Conservation (phyloP, 768 basidiomycete genomes). For the Mrakia frigida region DNA sequence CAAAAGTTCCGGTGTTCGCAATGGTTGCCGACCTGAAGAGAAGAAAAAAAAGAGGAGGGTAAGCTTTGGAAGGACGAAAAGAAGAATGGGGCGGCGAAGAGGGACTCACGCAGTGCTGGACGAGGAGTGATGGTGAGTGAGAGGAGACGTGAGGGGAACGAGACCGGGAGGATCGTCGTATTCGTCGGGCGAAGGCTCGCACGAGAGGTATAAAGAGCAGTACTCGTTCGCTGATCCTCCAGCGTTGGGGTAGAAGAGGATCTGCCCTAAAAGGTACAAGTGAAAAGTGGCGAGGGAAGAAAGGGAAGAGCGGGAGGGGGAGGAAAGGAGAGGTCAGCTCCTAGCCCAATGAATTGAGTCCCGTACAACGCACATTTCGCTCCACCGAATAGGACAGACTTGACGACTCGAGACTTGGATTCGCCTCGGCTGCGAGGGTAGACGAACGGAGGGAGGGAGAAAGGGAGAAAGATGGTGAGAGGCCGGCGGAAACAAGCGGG, state of each 20-base stretch:
- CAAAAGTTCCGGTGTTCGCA: background rate
- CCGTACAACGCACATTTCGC: background rate
- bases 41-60: background rate
- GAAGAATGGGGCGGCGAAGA: no score
- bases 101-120: background rate
- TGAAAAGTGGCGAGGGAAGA: no score
- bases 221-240: constrained; percentile 24
- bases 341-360: background rate
- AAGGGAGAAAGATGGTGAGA: background rate
- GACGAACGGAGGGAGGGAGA: background rate
- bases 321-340: background rate
- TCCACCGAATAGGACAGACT: constrained; percentile 5
- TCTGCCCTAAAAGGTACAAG: background rate
- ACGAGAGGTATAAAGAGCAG: constrained; percentile 24
- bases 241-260: constrained; percentile 13
- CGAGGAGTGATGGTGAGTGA: background rate
- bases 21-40: background rate
- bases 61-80: no score
- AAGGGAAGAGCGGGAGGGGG: no score
- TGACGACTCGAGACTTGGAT: constrained; percentile 11
- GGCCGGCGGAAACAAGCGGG: background rate
- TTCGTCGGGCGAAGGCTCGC: constrained; percentile 21
- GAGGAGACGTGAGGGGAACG: background rate
- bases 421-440: constrained; percentile 1
- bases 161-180: constrained; percentile 13